phyloP scores from a whole-genome alignment of 208 protist genomes.

The Trichomonas gallinae region DNA sequence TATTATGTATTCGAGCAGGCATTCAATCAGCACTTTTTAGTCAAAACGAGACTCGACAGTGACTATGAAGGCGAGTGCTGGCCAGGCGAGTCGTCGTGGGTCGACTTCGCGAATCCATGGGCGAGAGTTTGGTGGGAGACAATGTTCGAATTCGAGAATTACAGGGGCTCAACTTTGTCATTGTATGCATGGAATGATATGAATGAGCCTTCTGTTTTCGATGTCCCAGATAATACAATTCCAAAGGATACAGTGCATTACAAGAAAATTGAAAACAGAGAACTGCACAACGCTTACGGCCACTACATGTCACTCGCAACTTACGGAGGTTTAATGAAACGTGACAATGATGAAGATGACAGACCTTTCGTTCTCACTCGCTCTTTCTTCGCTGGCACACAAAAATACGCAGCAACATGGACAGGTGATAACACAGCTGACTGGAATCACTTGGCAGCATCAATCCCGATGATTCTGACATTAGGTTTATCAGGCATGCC shows the following conservation, averaged over 20 bases:
- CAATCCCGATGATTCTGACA: constrained; percentile 78
- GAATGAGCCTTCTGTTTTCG: constrained; percentile 93
- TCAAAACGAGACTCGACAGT: constrained; percentile 25
- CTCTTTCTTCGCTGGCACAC: constrained; percentile 87
- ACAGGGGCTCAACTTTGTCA: constrained; percentile 54
- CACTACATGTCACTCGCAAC: constrained; percentile 54
- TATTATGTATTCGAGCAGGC: background rate
- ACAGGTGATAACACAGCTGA: constrained; percentile 87
- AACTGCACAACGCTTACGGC: constrained; percentile 94
- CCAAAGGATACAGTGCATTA: constrained; percentile 60
- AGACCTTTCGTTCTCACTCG: constrained; percentile 92
- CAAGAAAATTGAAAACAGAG: constrained; percentile 67
- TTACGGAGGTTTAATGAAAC: constrained; percentile 56
- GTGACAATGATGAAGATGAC: constrained; percentile 36
- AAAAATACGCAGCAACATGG: constrained; percentile 87
- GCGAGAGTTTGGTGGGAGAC: constrained; percentile 48
- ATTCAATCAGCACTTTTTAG: background rate
- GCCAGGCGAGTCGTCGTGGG: constrained; percentile 70
- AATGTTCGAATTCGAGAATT: constrained; percentile 25
- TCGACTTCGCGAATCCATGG: constrained; percentile 71
- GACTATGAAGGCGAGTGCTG: constrained; percentile 86
- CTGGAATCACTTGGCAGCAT: constrained; percentile 78
- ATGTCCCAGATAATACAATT: constrained; percentile 76
- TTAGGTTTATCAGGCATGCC: constrained; percentile 75
- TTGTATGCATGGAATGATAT: constrained; percentile 97